Conservation (phyloP, 2,329 filamentous ascomycete genomes). For the Penicillium sp. region DNA sequence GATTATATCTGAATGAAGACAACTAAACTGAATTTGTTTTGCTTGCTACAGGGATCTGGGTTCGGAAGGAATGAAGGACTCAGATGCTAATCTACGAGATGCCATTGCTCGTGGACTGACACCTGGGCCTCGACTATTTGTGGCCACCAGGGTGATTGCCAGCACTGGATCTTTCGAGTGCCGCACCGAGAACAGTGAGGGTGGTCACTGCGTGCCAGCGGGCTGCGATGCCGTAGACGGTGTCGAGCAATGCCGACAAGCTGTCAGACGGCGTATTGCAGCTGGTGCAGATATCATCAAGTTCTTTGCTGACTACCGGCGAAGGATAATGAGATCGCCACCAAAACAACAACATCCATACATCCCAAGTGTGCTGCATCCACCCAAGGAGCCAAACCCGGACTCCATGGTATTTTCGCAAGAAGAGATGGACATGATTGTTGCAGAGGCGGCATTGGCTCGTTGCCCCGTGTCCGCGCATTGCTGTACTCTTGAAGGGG, state of each 20-base stretch:
- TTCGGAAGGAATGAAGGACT: slow-evolving; percentile 50
- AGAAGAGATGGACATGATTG: slow-evolving; percentile 50
- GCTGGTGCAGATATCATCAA: slow-evolving; percentile 10
- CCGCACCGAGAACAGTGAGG: slow-evolving; percentile 1
- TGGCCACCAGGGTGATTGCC: slow-evolving; percentile 44
- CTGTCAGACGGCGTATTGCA: slow-evolving; percentile 6
- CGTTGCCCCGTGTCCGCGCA: slow-evolving; percentile 45
- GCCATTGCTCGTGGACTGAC: slow-evolving; percentile 53
- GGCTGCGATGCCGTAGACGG: slow-evolving; percentile 7
- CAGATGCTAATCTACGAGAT: slow-evolving; percentile 51
- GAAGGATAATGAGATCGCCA: slow-evolving; percentile 5
- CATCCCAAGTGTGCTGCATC: not conserved
- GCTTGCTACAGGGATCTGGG: slow-evolving; percentile 45
- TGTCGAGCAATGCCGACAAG: not conserved
- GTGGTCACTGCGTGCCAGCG: not conserved
- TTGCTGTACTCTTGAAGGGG: slow-evolving; percentile 39
- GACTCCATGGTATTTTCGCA: slow-evolving; percentile 44
- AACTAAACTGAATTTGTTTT: not conserved
- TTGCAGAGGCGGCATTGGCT: slow-evolving; percentile 43
- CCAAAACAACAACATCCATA: slow-evolving; percentile 1
- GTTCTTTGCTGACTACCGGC: slow-evolving; percentile 10
- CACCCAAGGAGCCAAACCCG: slow-evolving; percentile 37
- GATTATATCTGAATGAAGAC: slow-evolving; percentile 32
- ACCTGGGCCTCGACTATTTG: slow-evolving; percentile 54
- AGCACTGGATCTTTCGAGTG: not conserved